Conservation (phyloP, 2,329 filamentous ascomycete species). For the Alternaria sp. region DNA sequence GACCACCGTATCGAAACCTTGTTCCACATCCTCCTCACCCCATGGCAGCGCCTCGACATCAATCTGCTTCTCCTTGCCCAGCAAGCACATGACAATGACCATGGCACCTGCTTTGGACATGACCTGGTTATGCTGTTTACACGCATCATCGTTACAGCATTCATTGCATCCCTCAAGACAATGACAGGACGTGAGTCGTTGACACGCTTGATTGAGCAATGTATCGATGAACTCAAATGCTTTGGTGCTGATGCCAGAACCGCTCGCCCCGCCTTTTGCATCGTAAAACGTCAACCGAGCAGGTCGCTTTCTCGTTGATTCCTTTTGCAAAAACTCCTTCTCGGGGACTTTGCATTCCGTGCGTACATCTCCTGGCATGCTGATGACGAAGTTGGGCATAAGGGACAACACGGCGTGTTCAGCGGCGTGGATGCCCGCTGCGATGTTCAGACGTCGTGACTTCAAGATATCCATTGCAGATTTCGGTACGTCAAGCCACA, state of each 20-base stretch:
- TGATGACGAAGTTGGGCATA: slow-evolving; percentile 90
- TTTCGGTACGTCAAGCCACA: slow-evolving; percentile 94
- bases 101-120: slow-evolving; percentile 91
- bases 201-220: slow-evolving; percentile 77
- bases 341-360: slow-evolving; percentile 91
- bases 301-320: slow-evolving; percentile 79
- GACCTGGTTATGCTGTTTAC: slow-evolving; percentile 86
- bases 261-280: slow-evolving; percentile 84
- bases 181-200: slow-evolving; percentile 76
- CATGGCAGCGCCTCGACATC: slow-evolving; percentile 86
- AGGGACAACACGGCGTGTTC: slow-evolving; percentile 89
- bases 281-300: slow-evolving; percentile 94
- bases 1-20: slow-evolving; percentile 83
- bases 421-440: slow-evolving; percentile 90
- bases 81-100: slow-evolving; percentile 78
- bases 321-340: slow-evolving; percentile 82
- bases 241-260: slow-evolving; percentile 87
- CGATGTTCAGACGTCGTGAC: slow-evolving; percentile 76
- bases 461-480: slow-evolving; percentile 80
- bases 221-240: slow-evolving; percentile 92
- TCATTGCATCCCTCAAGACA: slow-evolving; percentile 86
- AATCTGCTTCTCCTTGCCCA: slow-evolving; percentile 77
- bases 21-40: slow-evolving; percentile 76
- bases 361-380: slow-evolving; percentile 86
- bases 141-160: slow-evolving; percentile 85